Conservation (phyloP, 2,329 filamentous ascomycete genomes). For the Cryphonectria nitschkei region DNA sequence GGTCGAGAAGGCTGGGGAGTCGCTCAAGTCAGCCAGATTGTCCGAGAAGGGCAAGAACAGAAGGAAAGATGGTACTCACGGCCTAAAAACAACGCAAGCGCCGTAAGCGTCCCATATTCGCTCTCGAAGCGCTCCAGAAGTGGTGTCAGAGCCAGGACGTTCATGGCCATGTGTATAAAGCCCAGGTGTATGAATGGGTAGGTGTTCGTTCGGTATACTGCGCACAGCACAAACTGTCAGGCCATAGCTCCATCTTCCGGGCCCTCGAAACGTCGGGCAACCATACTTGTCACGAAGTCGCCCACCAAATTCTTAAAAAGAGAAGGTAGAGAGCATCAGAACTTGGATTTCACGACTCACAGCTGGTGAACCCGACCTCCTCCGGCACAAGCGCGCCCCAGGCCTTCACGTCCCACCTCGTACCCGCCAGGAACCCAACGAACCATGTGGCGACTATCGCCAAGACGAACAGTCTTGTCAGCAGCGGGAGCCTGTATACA, state of each 20-base stretch:
- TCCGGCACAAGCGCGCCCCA: slow-evolving; percentile 82
- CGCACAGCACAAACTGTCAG: slow-evolving; percentile 42
- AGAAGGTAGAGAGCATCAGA: not conserved
- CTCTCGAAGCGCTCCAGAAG: slow-evolving; percentile 91
- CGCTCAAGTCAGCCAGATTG: slow-evolving; percentile 16
- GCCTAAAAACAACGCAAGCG: slow-evolving; percentile 85
- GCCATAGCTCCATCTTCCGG: not conserved
- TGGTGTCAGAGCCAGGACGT: slow-evolving; percentile 80
- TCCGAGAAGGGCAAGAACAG: not conserved
- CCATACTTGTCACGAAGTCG: slow-evolving; percentile 14
- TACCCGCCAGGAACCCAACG: slow-evolving; percentile 46
- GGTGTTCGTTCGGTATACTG: slow-evolving; percentile 92
- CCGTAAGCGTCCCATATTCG: slow-evolving; percentile 87
- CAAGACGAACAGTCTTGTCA: slow-evolving; percentile 73
- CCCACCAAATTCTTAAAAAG: not conserved
- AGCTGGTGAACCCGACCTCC: slow-evolving; percentile 70
- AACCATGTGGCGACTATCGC: slow-evolving; percentile 70
- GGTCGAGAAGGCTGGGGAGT: slow-evolving; percentile 67
- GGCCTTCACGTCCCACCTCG: slow-evolving; percentile 71
- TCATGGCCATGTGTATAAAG: slow-evolving; percentile 79
- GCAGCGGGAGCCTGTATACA: slow-evolving; percentile 81
- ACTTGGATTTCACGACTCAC: slow-evolving; percentile 53
- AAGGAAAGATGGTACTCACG: slow-evolving; percentile 62
- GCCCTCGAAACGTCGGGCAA: not conserved
- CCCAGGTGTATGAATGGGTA: slow-evolving; percentile 86